Conservation (phyloP, 2,329 filamentous ascomycete genomes). For the Neopestalotiopsis sp. region DNA sequence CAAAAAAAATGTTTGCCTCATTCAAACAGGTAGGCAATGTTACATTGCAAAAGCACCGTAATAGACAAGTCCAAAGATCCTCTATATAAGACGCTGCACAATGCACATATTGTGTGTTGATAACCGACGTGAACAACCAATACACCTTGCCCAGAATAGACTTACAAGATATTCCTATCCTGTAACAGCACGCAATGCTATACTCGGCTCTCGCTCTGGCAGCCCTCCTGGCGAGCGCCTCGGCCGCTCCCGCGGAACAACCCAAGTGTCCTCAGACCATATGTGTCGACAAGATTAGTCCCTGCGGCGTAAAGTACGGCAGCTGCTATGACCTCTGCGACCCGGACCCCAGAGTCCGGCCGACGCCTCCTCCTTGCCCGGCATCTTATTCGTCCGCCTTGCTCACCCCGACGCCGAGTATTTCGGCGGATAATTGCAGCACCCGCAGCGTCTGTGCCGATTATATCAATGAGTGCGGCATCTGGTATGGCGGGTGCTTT, state of each 20-base stretch:
- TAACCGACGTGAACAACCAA: background rate
- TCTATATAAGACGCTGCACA: no score
- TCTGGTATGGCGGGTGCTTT: slow-evolving; percentile 24
- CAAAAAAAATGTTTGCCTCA: background rate
- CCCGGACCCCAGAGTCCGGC: background rate
- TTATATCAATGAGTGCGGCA: slow-evolving; percentile 26
- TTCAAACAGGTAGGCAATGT: background rate
- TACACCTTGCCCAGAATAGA: background rate
- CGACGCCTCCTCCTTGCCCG: background rate
- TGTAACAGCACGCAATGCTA: background rate
- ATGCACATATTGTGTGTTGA: background rate
- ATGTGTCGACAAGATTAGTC: background rate
- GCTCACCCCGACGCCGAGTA: background rate
- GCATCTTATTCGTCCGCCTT: background rate
- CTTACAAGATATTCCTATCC: background rate
- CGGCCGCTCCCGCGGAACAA: background rate
- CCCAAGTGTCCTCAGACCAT: background rate
- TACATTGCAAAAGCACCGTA: background rate
- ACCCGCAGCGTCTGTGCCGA: slow-evolving; percentile 24
- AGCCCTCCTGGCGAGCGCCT: background rate
- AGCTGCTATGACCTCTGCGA: background rate
- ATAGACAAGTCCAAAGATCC: background rate
- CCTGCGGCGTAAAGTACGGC: slow-evolving; percentile 1
- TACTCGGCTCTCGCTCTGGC: background rate
- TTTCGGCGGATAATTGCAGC: slow-evolving; percentile 17